Evolutionary conservation across 108 stramenopile genomes (phyloP).

Genomic region (Seminavis robusta): DNA sequence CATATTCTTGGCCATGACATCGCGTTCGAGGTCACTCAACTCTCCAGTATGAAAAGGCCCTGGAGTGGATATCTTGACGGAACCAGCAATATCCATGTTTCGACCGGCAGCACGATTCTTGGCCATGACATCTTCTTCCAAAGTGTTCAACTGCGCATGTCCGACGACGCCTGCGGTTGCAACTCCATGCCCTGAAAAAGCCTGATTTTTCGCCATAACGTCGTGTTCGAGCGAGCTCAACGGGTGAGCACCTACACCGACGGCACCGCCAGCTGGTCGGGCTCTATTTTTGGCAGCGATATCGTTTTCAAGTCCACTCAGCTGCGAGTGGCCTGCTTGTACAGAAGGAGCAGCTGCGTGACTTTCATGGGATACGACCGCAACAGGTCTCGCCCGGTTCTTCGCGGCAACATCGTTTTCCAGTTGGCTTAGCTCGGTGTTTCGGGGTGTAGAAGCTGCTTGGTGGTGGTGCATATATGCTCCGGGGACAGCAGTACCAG

Average conservation of each 20-base stretch:
- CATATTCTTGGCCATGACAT: neutral
- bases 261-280: neutral
- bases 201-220: conserved; percentile 2
- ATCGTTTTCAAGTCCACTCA: neutral
- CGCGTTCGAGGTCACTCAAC: no score
- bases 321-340: neutral
- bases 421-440: no score
- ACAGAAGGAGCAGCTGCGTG: neutral
- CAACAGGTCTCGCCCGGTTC: no score
- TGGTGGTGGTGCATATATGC: no score
- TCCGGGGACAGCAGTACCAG: no score
- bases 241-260: neutral
- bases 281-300: neutral
- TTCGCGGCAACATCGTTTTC: no score
- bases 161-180: neutral
- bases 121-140: conserved; percentile 1
- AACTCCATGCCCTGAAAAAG: no score
- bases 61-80: neutral
- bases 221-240: conserved; percentile 7
- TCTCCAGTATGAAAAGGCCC: no score
- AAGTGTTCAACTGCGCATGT: neutral
- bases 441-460: no score
- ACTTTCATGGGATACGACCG: neutral
- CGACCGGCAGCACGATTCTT: neutral
- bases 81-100: neutral